Evolutionary conservation across 163 green algal species (phyloP), one percentile per base, ranked within the genome.

Genomic region (Scenedesmus sp.): DNA sequence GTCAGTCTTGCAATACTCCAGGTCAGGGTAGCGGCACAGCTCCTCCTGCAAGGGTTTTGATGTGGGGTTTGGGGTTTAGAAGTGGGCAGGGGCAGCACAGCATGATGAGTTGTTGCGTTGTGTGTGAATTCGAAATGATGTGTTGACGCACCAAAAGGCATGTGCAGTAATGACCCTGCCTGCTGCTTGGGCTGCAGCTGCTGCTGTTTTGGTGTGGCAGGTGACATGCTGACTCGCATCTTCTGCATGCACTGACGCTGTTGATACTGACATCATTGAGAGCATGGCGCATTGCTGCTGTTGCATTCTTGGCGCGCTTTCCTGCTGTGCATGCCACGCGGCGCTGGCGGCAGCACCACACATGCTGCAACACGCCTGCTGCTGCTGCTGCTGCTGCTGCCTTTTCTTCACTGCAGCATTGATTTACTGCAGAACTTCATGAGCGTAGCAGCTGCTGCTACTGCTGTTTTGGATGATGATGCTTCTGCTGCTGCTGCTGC

Each of bases 1-100:
- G 93, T 99, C 97, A 1, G 96, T 98, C 92, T 99, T 99, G 97
- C 96, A 98, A 94, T 99, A 99, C 92, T 99, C 96, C 64, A 99
- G 92, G 67, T 97, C 97, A 9, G 91, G 74, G 87, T 97, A 98
- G 3, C 89, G 90, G 0, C 88, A 82, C 95, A 99, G 94, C 18
- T 96, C 90, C n/a, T 96, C 94, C 96, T 97, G 62, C 67, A 76
- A 23, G 34, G 18, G 74, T 84, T 20, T 34, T 46, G 34, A 46
- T 46, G 34, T 46, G 54, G 54, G 73, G 1, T 3, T 3, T 8
- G 73, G 23, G n/a, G n/a, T 59, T 4, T 9, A 9, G 13, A 8
- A 59, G 76, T 1, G 8, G 23, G 46, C 76, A 82, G 76, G 26
- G 13, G 20, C 0, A 84, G 9, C 52, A 54, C 81, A 70, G 18